Percentiles rank a stretch among this genome's conserved stretches.
Conservation (phyloP, 2,329 filamentous ascomycete species). For the Fusarium udum region DNA sequence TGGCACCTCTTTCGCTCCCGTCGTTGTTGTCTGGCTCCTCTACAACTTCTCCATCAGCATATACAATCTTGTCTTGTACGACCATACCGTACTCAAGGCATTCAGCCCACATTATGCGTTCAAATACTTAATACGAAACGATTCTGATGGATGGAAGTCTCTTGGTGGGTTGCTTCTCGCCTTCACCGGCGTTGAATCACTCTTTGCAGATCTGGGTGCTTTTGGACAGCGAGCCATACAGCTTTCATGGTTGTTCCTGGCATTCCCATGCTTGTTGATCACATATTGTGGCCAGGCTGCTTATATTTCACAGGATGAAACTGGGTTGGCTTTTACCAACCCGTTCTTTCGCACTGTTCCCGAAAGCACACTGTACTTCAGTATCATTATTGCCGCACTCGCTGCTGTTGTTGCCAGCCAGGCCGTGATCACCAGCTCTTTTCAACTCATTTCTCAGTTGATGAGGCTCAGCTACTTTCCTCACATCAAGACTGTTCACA, state of each 20-base stretch:
- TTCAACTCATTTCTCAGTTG: constrained; percentile 74
- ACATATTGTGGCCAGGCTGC: constrained; percentile 80
- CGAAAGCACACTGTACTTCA: constrained; percentile 73
- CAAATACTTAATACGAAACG: constrained; percentile 67
- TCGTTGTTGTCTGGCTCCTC: constrained; percentile 73
- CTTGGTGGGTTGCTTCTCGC: constrained; percentile 77
- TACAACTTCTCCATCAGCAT: constrained; percentile 72
- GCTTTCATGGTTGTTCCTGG: constrained; percentile 74
- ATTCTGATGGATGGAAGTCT: constrained; percentile 68
- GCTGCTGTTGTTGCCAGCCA: constrained; percentile 81
- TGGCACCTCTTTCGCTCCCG: constrained; percentile 69
- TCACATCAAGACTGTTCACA: constrained; percentile 78
- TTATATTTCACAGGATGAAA: constrained; percentile 70
- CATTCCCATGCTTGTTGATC: constrained; percentile 72
- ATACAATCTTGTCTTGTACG: constrained; percentile 65
- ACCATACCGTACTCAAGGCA: constrained; percentile 64
- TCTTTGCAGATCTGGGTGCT: constrained; percentile 81
- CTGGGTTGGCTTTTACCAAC: constrained; percentile 57
- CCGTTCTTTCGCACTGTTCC: constrained; percentile 79
- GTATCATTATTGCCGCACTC: constrained; percentile 73
- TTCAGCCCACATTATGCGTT: constrained; percentile 70
- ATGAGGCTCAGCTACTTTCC: constrained; percentile 79
- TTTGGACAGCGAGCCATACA: constrained; percentile 77
- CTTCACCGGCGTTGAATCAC: constrained; percentile 81
- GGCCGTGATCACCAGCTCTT: constrained; percentile 80